Evolutionary conservation across 116 monocot species (phyloP), one percentile per base, ranked within the genome.

Genomic region (Trichopus zeylanicus): DNA sequence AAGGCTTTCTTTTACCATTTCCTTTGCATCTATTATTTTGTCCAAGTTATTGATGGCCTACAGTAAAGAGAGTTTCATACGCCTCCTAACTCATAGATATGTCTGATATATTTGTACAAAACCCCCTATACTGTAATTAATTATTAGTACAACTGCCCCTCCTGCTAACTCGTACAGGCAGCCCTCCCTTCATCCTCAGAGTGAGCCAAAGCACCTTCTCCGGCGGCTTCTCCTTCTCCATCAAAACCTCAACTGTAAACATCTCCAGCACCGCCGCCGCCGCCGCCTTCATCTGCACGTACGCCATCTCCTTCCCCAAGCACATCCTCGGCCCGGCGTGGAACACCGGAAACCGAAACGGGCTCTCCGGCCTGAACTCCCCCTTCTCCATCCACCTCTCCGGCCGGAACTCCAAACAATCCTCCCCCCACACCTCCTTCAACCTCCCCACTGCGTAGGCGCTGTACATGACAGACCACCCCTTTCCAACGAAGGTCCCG

Each of bases 251-350:
- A 21, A 68, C 22, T 22, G 10, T 21, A 49, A 76, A 76, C 55
- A 35, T 26, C 37, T 62, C 66, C 0, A 76, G 8, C 48, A 70
- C 55, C 7, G 48, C 42, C 0, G 66, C 70, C 10, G 26, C 76
- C 0, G 66, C 38, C 0, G 76, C 65, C 53, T 78, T 78, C 72
- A 77, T 77, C 52, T 77, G 77, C 51, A 71, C 56, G 39, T 71
- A 72, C 0, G 77, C 77, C 77, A 72, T 78, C 64, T 78, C 78
- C 67, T 72, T 78, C 72, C 78, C 78, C 57, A 78, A 49, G 22
- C 49, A 49, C 49, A 49, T 22, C 5, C 49, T 20, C 21, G 49
- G 49, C 4, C 49, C 49, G 24, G 63, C 78, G 3, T 78, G 72
- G 9, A 78, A 67, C 20, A 63, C 78, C 15, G 72, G 56, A 47